A percentile compares a stretch with the other conserved stretches of the same genome.
These are phyloP conservation scores for Talaromyces sp. DNA, from an alignment of 2,329 filamentous ascomycete genomes.

Conservation along the genomic window DNA sequence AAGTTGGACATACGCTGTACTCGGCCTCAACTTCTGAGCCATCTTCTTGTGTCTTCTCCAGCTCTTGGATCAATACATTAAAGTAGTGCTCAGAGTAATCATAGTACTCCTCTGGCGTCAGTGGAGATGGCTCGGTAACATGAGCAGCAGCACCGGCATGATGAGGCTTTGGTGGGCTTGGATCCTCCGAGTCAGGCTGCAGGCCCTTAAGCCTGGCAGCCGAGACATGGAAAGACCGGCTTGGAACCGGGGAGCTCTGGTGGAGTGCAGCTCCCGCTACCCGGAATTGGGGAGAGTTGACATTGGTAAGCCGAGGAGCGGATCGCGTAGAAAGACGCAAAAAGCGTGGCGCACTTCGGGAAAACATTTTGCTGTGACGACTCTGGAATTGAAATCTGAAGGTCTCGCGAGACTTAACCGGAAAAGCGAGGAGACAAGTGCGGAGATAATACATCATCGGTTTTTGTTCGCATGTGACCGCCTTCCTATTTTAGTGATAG, in stretches of 20 bases:
- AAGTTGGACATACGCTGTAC: constrained; percentile 68
- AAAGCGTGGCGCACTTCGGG: background rate
- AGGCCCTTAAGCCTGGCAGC: constrained; percentile 52
- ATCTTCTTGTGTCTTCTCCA: constrained; percentile 76
- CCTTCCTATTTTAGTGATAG: background rate
- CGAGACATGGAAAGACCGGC: constrained; percentile 39
- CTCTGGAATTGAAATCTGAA: background rate
- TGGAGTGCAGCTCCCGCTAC: background rate
- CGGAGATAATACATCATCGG: background rate
- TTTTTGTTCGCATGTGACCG: background rate
- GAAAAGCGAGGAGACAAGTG: background rate
- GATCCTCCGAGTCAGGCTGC: constrained; percentile 62
- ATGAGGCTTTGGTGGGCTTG: constrained; percentile 44
- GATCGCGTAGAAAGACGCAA: background rate
- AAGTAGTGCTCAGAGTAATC: constrained; percentile 76
- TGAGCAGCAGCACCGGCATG: constrained; percentile 45
- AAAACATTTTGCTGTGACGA: background rate
- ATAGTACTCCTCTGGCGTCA: constrained; percentile 75
- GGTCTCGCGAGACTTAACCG: background rate
- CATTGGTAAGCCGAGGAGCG: no score
- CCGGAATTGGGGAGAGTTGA: background rate
- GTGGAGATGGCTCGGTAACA: constrained; percentile 60
- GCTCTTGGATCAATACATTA: constrained; percentile 56
- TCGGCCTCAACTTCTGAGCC: constrained; percentile 80
- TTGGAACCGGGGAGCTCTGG: background rate